phyloP scores from a whole-genome alignment of 2,329 filamentous ascomycete species.

The Furcasterigmium furcatum region DNA sequence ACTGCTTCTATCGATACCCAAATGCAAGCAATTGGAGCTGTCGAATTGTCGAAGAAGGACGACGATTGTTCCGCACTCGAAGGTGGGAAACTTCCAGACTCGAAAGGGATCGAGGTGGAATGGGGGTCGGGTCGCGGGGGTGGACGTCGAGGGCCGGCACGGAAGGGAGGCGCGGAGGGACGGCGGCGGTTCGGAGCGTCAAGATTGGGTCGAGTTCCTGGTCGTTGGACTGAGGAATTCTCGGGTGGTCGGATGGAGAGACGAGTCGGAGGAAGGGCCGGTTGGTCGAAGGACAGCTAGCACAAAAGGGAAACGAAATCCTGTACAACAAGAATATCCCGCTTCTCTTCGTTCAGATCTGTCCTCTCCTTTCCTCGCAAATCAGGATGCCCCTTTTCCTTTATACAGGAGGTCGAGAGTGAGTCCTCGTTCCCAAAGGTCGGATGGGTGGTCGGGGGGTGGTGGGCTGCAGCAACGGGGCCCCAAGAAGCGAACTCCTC shows the following conservation, averaged over 20 bases:
- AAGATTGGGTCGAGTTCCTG: conserved; percentile 35
- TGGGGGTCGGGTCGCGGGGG: conserved; percentile 7
- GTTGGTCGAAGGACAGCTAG: conserved; percentile 6
- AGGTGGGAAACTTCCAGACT: conserved; percentile 15
- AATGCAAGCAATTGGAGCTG: background rate
- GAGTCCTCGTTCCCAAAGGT: conserved; percentile 4
- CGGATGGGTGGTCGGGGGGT: conserved; percentile 4
- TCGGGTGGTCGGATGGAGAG: conserved; percentile 8
- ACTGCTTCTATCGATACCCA: background rate
- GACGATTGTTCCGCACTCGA: background rate
- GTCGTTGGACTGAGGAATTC: conserved; percentile 40
- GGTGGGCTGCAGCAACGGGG: conserved; percentile 15
- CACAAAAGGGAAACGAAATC: conserved; percentile 27
- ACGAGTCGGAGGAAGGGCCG: conserved; percentile 10
- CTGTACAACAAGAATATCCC: conserved; percentile 27
- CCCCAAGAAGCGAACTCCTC: conserved; percentile 16
- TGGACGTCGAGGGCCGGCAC: conserved; percentile 15
- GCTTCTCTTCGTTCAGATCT: conserved; percentile 25
- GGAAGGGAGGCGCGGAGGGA: conserved; percentile 33
- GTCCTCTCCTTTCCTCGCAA: conserved; percentile 17
- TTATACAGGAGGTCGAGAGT: conserved; percentile 4
- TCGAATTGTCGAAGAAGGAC: background rate
- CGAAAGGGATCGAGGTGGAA: conserved; percentile 13
- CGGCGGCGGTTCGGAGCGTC: conserved; percentile 19
- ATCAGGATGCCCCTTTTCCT: conserved; percentile 4